Evolutionary conservation across 75 land plant genomes (phyloP).

Genomic region (Chamaecyparis obtusa): DNA sequence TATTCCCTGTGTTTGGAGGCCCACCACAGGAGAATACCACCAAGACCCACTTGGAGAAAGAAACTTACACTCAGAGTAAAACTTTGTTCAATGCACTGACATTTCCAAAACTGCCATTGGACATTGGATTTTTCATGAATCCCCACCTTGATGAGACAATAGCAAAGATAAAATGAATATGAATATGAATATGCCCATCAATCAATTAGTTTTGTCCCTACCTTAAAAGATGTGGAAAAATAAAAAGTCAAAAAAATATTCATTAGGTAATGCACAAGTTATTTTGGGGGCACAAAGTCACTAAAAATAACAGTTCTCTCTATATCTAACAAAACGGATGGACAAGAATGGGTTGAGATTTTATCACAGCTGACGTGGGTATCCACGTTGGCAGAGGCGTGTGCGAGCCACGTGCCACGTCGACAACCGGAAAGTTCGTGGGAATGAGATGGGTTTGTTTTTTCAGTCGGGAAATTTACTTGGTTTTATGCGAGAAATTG

Average conservation of each 20-base stretch:
- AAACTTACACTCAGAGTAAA: no score
- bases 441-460: background rate
- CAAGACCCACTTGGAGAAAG: background rate
- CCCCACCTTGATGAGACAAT: background rate
- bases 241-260: background rate
- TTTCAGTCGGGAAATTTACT: background rate
- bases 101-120: background rate
- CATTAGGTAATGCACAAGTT: background rate
- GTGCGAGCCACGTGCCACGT: background rate
- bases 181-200: slow-evolving; percentile 1
- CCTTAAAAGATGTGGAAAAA: background rate
- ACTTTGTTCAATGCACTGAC: background rate
- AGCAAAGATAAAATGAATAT: background rate
- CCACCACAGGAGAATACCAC: no score
- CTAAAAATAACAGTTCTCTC: background rate
- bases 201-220: background rate
- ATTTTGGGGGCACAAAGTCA: background rate
- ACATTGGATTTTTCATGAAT: background rate
- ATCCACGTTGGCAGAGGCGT: background rate
- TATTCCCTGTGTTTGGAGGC: no score
- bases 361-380: background rate
- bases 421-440: background rate
- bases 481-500: background rate
- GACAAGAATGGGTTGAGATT: background rate
- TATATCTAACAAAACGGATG: background rate